Base-by-base conservation (phyloP, 176 grass and related monocot genomes). In the Phoenix roebelenii region DNA sequence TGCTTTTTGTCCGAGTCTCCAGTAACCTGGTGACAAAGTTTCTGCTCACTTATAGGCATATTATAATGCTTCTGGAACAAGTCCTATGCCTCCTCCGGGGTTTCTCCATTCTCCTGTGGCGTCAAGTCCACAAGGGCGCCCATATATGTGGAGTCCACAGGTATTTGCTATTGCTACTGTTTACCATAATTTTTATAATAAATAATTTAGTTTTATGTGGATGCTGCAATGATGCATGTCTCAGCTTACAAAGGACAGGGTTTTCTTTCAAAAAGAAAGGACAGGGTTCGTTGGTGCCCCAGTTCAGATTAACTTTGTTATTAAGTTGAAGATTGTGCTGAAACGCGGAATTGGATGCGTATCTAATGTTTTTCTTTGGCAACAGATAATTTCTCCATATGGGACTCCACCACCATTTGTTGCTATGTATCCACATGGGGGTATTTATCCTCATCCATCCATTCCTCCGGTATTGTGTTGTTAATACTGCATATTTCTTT, bases 141-240 rank as follows among this genome's bases (percentile, higher is more conserved):
- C 76, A 0, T 85, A 80, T 32, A 80, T 85, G 76, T 85, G 82
- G 82, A 75, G 66, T 58, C 76, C 82, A 76, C 82, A 80, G 76
- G 82, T 85, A 72, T 17, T 49, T 32, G 70, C 51, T 75, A 7
- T 26, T 57, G 57, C 16, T 7, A 6, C 55, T 25, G 32, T 22
- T 16, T 55, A 23, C 23, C 55, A 55, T 35, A 60, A 24, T 66
- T 74, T 77, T 7, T 24, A 16, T 20, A 53, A 67, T 22, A 76
- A 54, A 35, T 50, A 71, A 53, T 54, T 49, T 53, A 60, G n/a
- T 68, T 44, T 44, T 44, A 12, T 2, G 35, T 44, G 35, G 28
- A 30, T 44, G 9, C 35, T 44, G 35, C 35, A 44, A 44, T 44
- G 35, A 44, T 44, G 35, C 35, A 44, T 44, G 35, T 44, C 35